Evolutionary conservation across 768 basidiomycete genomes (phyloP).

Genomic region (Fomitopsis serialis): DNA sequence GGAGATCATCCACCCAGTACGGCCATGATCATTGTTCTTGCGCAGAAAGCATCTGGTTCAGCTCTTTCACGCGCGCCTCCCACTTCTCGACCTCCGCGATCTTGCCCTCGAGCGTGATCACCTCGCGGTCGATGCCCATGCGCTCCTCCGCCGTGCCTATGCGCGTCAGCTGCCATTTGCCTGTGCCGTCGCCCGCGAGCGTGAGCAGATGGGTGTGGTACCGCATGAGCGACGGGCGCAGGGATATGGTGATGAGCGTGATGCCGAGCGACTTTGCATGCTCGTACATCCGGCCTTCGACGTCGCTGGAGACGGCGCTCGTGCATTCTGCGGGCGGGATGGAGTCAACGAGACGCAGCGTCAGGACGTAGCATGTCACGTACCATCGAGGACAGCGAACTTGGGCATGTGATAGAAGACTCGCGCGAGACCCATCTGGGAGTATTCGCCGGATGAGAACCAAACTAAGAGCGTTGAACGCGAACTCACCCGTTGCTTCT

Average conservation of each 20-base stretch:
- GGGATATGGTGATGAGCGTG: constrained; percentile 89
- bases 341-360: background rate
- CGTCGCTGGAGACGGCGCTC: constrained; percentile 92
- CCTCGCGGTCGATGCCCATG: constrained; percentile 73
- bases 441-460: no score
- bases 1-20: no score
- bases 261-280: constrained; percentile 84
- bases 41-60: constrained; percentile 50
- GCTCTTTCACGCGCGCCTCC: constrained; percentile 64
- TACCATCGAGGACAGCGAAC: constrained; percentile 84
- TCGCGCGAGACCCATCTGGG: constrained; percentile 85
- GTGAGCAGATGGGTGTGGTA: constrained; percentile 88
- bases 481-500: constrained; percentile 78
- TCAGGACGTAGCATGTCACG: constrained; percentile 18
- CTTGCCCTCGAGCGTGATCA: constrained; percentile 56
- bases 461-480: background rate
- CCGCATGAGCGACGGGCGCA: constrained; percentile 79
- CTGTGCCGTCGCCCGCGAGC: constrained; percentile 65
- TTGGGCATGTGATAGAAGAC: constrained; percentile 84
- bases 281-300: constrained; percentile 95
- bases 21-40: constrained; percentile 27
- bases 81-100: constrained; percentile 67
- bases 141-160: constrained; percentile 73
- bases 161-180: constrained; percentile 64
- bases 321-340: constrained; percentile 67